A percentile compares a stretch with the other conserved stretches of the same genome.
phyloP scores from a whole-genome alignment of 768 basidiomycete species.

The Trametes elegans region DNA sequence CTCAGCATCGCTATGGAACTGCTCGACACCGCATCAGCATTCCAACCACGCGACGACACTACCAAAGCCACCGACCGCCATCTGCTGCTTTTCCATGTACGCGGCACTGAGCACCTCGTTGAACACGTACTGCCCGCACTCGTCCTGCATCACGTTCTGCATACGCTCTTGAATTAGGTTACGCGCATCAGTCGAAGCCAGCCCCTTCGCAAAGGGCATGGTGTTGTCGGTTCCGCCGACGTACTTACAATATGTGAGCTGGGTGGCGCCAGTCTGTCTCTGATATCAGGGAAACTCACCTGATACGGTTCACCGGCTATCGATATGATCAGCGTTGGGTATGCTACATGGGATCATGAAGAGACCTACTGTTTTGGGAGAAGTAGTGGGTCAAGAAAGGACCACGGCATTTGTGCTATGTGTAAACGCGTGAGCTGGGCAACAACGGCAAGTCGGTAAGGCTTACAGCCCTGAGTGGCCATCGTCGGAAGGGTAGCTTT shows the following conservation, averaged over 20 bases:
- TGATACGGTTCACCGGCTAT: constrained; percentile 80
- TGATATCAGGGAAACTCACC: constrained; percentile 35
- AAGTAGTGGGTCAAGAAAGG: constrained; percentile 76
- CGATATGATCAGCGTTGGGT: not conserved
- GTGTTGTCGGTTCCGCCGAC: constrained; percentile 77
- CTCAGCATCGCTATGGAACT: constrained; percentile 85
- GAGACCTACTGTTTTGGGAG: constrained; percentile 64
- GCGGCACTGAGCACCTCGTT: constrained; percentile 82
- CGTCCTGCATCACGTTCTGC: constrained; percentile 33
- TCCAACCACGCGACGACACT: not conserved
- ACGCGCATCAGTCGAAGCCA: constrained; percentile 60
- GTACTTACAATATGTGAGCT: constrained; percentile 46
- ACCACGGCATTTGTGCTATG: constrained; percentile 76
- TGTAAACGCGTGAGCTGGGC: not conserved
- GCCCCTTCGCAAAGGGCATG: constrained; percentile 56
- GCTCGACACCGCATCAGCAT: not conserved
- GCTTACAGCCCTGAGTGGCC: constrained; percentile 66
- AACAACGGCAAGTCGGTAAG: not conserved
- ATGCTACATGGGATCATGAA: not conserved
- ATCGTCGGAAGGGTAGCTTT: constrained; percentile 61
- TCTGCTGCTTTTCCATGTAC: constrained; percentile 83
- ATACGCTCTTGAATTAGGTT: constrained; percentile 58
- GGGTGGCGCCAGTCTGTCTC: not conserved
- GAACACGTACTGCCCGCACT: constrained; percentile 44
- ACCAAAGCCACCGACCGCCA: constrained; percentile 55